phyloP scores from a whole-genome alignment of 2,329 filamentous ascomycete species.

The Elsinoe perseae region DNA sequence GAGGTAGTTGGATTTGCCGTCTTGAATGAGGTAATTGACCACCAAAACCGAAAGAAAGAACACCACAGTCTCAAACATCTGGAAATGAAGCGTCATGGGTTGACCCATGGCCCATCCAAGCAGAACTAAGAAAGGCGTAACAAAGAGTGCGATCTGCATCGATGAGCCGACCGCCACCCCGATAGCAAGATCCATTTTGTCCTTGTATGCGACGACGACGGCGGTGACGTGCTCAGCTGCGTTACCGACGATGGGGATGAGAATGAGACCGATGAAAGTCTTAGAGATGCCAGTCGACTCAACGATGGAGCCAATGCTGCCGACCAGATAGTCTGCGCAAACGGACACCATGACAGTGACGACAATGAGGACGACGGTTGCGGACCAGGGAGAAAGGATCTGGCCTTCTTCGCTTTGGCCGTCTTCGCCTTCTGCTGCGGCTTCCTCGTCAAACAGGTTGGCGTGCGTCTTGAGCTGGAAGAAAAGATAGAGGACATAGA shows the following conservation, averaged over 20 bases:
- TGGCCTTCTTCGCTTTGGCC: constrained; percentile 28
- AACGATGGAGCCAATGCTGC: constrained; percentile 48
- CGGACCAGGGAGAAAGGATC: constrained; percentile 39
- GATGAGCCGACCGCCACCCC: constrained; percentile 58
- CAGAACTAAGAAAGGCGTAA: constrained; percentile 51
- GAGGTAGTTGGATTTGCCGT: constrained; percentile 79
- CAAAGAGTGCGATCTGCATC: constrained; percentile 55
- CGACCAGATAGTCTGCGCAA: constrained; percentile 48
- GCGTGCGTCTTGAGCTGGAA: constrained; percentile 48
- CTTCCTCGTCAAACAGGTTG: constrained; percentile 39
- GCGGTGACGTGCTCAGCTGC: constrained; percentile 60
- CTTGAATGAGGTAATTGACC: constrained; percentile 79
- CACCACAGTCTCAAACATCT: constrained; percentile 79
- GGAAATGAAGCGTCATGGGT: constrained; percentile 67
- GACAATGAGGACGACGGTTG: constrained; percentile 39
- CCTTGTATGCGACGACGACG: constrained; percentile 54
- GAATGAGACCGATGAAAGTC: constrained; percentile 50
- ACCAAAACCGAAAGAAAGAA: constrained; percentile 79
- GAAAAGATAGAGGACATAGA: constrained; percentile 48
- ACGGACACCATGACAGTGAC: constrained; percentile 44
- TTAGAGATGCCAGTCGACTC: constrained; percentile 45
- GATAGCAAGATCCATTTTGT: constrained; percentile 62
- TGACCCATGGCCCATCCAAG: constrained; percentile 48
- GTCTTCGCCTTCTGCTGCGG: constrained; percentile 22
- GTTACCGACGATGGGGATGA: constrained; percentile 55